Percentiles rank a stretch among this genome's conserved stretches.
Evolutionary conservation across 2,329 filamentous ascomycete genomes (phyloP).

Genomic region (Chaetomium globosum): DNA sequence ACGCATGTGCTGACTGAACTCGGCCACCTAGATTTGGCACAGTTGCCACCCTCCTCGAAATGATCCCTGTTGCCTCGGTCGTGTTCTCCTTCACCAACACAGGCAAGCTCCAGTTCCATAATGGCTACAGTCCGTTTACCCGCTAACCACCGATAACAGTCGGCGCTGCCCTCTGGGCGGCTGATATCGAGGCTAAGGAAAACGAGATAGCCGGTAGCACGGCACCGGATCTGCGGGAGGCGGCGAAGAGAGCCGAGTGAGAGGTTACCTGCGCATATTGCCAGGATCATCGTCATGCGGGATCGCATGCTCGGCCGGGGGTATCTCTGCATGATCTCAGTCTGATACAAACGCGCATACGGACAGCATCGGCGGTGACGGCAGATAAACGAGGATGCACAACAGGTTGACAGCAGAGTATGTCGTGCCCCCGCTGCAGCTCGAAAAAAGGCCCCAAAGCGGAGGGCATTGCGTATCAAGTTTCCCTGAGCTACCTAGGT

Average conservation of each 20-base stretch:
- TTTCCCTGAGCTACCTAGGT: neutral
- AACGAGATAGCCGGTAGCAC: conserved; percentile 54
- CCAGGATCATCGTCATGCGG: conserved; percentile 33
- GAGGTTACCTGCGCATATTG: conserved; percentile 13
- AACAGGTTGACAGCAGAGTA: conserved; percentile 35
- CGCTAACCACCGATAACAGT: conserved; percentile 51
- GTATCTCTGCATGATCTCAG: conserved; percentile 17
- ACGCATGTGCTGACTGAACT: conserved; percentile 22
- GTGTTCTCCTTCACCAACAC: conserved; percentile 90
- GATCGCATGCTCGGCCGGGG: conserved; percentile 15
- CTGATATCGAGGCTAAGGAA: conserved; percentile 70
- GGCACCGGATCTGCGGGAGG: conserved; percentile 54
- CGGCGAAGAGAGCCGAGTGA: conserved; percentile 54
- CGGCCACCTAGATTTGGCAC: conserved; percentile 64
- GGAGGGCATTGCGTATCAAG: conserved; percentile 15
- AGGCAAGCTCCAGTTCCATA: conserved; percentile 48
- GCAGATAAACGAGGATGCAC: conserved; percentile 31
- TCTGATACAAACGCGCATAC: conserved; percentile 19
- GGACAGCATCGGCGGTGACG: conserved; percentile 24
- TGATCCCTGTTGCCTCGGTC: conserved; percentile 80
- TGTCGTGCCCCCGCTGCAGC: conserved; percentile 24
- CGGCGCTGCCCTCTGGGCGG: conserved; percentile 91
- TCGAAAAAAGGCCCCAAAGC: conserved; percentile 14
- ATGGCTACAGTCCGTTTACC: neutral
- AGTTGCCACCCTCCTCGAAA: conserved; percentile 77